Evolutionary conservation across 352 stramenopile genomes (phyloP).

Genomic region (Pythium dissotocum): DNA sequence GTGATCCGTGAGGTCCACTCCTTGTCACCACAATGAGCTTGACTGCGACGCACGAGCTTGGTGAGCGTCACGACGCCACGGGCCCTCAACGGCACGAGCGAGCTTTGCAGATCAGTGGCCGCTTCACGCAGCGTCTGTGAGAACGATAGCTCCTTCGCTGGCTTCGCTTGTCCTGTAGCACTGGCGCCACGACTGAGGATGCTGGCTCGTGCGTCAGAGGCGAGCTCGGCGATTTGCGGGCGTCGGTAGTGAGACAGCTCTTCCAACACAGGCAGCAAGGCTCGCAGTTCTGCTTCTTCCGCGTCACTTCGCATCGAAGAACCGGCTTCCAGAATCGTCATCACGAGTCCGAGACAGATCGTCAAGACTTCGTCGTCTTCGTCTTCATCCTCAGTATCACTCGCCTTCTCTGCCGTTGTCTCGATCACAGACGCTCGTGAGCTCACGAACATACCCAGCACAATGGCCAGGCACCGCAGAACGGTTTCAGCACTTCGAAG

Average conservation of each 20-base stretch:
- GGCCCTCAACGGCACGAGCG: constrained; percentile 68
- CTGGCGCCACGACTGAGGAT: constrained; percentile 54
- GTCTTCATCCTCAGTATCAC: constrained; percentile 42
- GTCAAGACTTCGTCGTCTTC: constrained; percentile 71
- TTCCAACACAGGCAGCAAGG: constrained; percentile 69
- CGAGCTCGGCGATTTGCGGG: constrained; percentile 71
- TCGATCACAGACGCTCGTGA: constrained; percentile 17
- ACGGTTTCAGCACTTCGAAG: constrained; percentile 65
- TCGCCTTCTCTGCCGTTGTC: background rate
- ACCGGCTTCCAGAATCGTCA: constrained; percentile 80
- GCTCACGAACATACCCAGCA: constrained; percentile 60
- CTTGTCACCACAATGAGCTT: constrained; percentile 38
- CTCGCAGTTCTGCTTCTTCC: constrained; percentile 59
- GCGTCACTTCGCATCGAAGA: constrained; percentile 39
- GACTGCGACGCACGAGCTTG: constrained; percentile 68
- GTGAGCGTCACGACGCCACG: constrained; percentile 75
- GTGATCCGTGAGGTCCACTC: constrained; percentile 54
- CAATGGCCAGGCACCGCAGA: constrained; percentile 69
- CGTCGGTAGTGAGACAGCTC: constrained; percentile 49
- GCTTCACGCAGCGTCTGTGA: constrained; percentile 51
- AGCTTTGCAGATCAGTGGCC: constrained; percentile 58
- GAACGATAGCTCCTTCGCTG: constrained; percentile 44
- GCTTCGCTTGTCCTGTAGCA: background rate
- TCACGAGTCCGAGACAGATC: constrained; percentile 74
- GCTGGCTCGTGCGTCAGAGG: constrained; percentile 57